Conservation (phyloP, 164 flowering plant species). For the Amborella trichopoda region DNA sequence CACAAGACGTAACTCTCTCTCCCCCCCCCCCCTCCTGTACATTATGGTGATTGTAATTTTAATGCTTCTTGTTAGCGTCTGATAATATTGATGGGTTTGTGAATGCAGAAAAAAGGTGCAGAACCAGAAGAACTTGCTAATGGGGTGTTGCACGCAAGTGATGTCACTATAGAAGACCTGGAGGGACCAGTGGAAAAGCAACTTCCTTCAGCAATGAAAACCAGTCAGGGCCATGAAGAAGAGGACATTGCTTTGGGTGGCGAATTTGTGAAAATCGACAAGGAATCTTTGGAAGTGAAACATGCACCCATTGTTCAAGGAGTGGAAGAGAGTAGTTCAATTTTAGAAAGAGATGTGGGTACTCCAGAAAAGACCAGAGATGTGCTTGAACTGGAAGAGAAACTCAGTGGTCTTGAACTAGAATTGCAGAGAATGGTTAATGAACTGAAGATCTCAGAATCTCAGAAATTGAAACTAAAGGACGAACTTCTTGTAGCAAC, state of each 20-base stretch:
- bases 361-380: conserved; percentile 26
- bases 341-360: conserved; percentile 21
- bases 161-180: too few species aligned
- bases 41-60: too few species aligned
- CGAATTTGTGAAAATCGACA: conserved; percentile 93
- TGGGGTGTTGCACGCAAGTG: too few species aligned
- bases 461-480: conserved; percentile 37
- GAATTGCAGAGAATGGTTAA: conserved; percentile 50
- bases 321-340: conserved; percentile 16
- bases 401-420: conserved; percentile 47
- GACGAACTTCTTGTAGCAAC: conserved; percentile 33
- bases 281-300: conserved; percentile 41
- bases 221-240: too few species aligned
- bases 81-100: too few species aligned
- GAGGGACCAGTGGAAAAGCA: too few species aligned
- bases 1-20: too few species aligned
- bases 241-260: conserved; percentile 63
- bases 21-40: too few species aligned
- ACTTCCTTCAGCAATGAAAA: too few species aligned
- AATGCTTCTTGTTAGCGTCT: too few species aligned
- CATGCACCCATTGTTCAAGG: conserved; percentile 9
- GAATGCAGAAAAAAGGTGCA: too few species aligned
- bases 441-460: conserved; percentile 47
- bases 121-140: too few species aligned
- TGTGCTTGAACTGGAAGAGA: conserved; percentile 50